Evolutionary conservation across 768 basidiomycete species (phyloP).

Genomic region (Leccinum arenicola): DNA sequence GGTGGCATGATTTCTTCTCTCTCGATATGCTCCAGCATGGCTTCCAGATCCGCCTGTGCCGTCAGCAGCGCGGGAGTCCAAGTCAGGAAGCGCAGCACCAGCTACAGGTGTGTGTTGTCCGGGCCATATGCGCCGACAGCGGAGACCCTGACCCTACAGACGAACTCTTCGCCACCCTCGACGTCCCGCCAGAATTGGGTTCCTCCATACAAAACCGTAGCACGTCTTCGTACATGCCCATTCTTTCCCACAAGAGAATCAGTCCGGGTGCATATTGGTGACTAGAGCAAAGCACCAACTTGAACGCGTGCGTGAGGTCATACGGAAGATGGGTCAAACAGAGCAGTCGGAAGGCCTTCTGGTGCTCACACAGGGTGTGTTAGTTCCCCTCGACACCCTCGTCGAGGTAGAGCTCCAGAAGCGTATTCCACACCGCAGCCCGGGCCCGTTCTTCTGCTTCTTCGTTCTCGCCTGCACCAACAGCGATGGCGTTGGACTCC

Average conservation of each 20-base stretch:
- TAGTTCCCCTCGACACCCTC: slow-evolving; percentile 27
- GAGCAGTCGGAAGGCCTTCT: slow-evolving; percentile 76
- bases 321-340: slow-evolving; percentile 63
- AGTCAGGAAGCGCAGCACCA: slow-evolving; percentile 88
- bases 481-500: slow-evolving; percentile 11
- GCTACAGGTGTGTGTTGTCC: slow-evolving; percentile 71
- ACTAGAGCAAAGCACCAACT: slow-evolving; percentile 86
- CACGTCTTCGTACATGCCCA: slow-evolving; percentile 96
- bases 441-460: slow-evolving; percentile 64
- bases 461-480: slow-evolving; percentile 37
- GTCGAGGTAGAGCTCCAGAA: slow-evolving; percentile 89
- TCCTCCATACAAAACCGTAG: slow-evolving; percentile 90
- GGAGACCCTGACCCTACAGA: slow-evolving; percentile 26
- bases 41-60: slow-evolving; percentile 66
- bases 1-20: slow-evolving; percentile 83
- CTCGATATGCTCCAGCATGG: slow-evolving; percentile 76
- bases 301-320: slow-evolving; percentile 78
- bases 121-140: slow-evolving; percentile 60
- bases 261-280: slow-evolving; percentile 79
- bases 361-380: slow-evolving; percentile 8
- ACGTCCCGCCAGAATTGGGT: slow-evolving; percentile 27
- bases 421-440: slow-evolving; percentile 89
- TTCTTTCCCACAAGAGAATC: slow-evolving; percentile 86
- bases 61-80: slow-evolving; percentile 71
- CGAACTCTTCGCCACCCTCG: background rate